phyloP scores from a whole-genome alignment of 2,329 filamentous ascomycete species.

The Exophiala lecanii-corni region DNA sequence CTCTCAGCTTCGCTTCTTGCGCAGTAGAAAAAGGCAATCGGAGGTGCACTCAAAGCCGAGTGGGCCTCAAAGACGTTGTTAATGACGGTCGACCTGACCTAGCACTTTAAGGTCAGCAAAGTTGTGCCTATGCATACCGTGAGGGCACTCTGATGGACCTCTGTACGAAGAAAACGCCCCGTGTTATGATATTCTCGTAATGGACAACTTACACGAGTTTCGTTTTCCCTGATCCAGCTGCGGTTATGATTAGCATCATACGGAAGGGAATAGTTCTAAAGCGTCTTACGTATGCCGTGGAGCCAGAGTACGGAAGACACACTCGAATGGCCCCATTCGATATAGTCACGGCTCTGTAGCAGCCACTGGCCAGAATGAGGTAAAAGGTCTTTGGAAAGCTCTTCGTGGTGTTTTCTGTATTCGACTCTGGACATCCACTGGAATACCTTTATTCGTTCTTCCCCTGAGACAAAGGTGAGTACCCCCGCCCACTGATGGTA shows the following conservation, averaged over 20 bases:
- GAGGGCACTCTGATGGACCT: too few relatives aligned
- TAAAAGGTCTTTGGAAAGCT: slow-evolving; percentile 1
- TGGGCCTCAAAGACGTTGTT: too few relatives aligned
- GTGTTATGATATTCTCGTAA: slow-evolving; percentile 11
- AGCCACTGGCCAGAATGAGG: slow-evolving; percentile 19
- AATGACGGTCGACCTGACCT: too few relatives aligned
- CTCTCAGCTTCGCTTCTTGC: slow-evolving; percentile 25
- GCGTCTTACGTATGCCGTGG: slow-evolving; percentile 24
- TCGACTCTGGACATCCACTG: slow-evolving; percentile 1
- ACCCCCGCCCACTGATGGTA: too few relatives aligned
- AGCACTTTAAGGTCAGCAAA: too few relatives aligned
- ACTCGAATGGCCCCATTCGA: slow-evolving; percentile 15
- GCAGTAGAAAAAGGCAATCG: slow-evolving; percentile 30
- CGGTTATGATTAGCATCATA: too few relatives aligned
- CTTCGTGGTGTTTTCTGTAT: slow-evolving; percentile 2
- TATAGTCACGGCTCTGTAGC: slow-evolving; percentile 10
- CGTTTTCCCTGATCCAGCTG: slow-evolving; percentile 22
- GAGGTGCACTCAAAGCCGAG: too few relatives aligned
- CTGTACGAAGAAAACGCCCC: background rate
- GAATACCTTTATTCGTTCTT: slow-evolving; percentile 2
- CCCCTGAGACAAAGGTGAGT: too few relatives aligned
- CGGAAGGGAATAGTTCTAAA: too few relatives aligned
- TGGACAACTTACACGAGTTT: slow-evolving; percentile 18
- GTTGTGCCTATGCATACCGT: too few relatives aligned
- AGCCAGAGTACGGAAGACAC: slow-evolving; percentile 18